These are phyloP conservation scores for Moesziomyces aphidis DNA, from an alignment of 1,284 basidiomycete genomes.

Conservation along the genomic window DNA sequence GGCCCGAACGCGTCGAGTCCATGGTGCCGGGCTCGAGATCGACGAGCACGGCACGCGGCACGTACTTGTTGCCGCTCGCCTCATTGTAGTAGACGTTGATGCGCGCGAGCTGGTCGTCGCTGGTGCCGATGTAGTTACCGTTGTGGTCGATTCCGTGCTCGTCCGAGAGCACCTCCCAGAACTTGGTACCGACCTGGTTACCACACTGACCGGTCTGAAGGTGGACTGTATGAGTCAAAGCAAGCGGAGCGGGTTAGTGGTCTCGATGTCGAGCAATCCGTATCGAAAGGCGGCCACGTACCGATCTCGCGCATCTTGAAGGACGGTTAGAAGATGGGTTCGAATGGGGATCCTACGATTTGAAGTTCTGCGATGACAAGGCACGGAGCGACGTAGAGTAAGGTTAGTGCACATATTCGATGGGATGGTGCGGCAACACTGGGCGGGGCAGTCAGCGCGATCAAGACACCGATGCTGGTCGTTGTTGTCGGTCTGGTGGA, in stretches of 20 bases:
- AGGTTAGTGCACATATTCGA: background rate
- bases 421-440: background rate
- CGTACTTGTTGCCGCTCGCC: conserved; percentile 76
- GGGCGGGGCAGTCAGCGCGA: background rate
- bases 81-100: conserved; percentile 73
- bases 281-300: conserved; percentile 11
- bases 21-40: conserved; percentile 93
- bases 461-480: background rate
- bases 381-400: background rate
- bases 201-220: conserved; percentile 68
- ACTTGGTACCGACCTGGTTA: conserved; percentile 79
- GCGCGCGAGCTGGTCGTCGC: conserved; percentile 95
- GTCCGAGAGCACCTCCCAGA: conserved; percentile 97
- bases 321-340: conserved; percentile 22
- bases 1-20: conserved; percentile 76
- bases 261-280: background rate
- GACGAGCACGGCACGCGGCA: conserved; percentile 90
- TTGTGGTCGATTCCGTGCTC: conserved; percentile 95
- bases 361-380: background rate
- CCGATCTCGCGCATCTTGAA: conserved; percentile 58
- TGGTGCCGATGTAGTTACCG: conserved; percentile 89
- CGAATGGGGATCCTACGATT: conserved; percentile 16
- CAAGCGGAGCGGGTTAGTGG: conserved; percentile 6
- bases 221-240: conserved; percentile 51
- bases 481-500: background rate